Conservation (phyloP, 192 early-diverging fungal genomes). For the Pilaira anomala region DNA sequence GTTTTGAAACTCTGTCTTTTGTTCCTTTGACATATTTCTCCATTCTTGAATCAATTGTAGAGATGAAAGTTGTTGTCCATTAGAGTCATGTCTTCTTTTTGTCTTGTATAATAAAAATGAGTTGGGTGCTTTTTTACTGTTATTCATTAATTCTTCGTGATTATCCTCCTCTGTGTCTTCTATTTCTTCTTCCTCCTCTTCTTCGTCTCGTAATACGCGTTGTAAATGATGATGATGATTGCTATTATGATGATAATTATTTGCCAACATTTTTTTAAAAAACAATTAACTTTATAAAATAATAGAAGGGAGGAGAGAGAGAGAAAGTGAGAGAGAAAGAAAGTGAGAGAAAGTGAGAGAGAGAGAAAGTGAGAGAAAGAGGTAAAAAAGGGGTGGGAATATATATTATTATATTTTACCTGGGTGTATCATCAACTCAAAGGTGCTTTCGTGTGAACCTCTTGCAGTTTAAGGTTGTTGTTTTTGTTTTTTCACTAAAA, state of each 20-base stretch:
- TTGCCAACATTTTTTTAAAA: not conserved
- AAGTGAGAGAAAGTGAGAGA: not conserved
- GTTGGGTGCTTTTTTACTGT: not conserved
- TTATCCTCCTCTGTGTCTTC: not conserved
- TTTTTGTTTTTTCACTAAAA: too few species aligned
- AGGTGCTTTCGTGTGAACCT: not conserved
- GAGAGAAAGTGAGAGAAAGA: not conserved
- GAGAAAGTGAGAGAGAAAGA: too few species aligned
- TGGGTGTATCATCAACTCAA: not conserved
- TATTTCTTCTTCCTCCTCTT: not conserved
- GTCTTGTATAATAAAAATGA: slow-evolving; percentile 12
- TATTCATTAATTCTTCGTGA: too few species aligned
- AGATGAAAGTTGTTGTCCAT: not conserved
- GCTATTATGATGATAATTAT: not conserved
- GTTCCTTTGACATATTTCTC: slow-evolving; percentile 15
- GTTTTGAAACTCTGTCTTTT: slow-evolving; percentile 5
- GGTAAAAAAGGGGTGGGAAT: not conserved
- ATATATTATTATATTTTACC: not conserved
- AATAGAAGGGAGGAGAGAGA: not conserved
- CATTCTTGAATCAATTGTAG: slow-evolving; percentile 2
- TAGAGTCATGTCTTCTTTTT: slow-evolving; percentile 4
- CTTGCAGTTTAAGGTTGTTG: not conserved
- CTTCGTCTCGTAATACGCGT: not conserved
- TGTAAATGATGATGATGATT: not conserved
- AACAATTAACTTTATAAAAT: not conserved